Percentiles rank a stretch among this genome's conserved stretches.
Conservation (phyloP, 2,329 filamentous ascomycete species). For the Cytospora chrysosperma region DNA sequence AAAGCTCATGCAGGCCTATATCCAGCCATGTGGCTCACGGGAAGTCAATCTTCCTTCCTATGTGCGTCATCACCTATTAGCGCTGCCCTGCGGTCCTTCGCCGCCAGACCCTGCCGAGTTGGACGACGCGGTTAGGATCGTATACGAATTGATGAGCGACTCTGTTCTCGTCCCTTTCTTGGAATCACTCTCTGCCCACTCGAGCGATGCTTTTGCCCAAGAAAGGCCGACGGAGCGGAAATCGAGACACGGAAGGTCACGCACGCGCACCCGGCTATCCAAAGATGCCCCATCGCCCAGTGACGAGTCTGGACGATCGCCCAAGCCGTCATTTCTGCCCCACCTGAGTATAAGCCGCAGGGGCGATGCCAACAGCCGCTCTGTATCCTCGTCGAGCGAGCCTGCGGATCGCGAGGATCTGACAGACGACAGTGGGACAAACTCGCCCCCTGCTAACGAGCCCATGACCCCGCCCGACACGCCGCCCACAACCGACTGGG, state of each 20-base stretch:
- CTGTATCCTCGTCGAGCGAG: constrained; percentile 47
- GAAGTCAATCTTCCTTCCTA: constrained; percentile 89
- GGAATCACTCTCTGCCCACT: constrained; percentile 56
- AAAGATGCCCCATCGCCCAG: constrained; percentile 35
- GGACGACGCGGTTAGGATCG: constrained; percentile 79
- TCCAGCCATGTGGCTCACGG: constrained; percentile 77
- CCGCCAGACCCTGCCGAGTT: constrained; percentile 75
- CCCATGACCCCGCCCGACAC: constrained; percentile 75
- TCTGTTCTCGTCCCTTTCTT: constrained; percentile 91
- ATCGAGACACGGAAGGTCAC: constrained; percentile 39
- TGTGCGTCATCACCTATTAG: constrained; percentile 78
- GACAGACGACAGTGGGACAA: constrained; percentile 65
- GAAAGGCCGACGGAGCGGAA: constrained; percentile 38
- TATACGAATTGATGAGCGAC: constrained; percentile 97
- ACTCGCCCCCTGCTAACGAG: constrained; percentile 55
- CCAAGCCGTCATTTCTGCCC: constrained; percentile 44
- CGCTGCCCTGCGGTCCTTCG: constrained; percentile 53
- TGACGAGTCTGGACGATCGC: constrained; percentile 44
- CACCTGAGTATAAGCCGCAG: constrained; percentile 41
- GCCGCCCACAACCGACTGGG: constrained; percentile 62
- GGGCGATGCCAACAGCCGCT: constrained; percentile 39
- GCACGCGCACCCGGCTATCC: constrained; percentile 39
- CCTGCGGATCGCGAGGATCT: constrained; percentile 49
- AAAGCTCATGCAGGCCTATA: constrained; percentile 85
- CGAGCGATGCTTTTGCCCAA: constrained; percentile 37